A percentile compares a stretch with the other conserved stretches of the same genome.
phyloP scores from a whole-genome alignment of 495 filamentous ascomycete genomes.

The Opeltia flavorubescens region DNA sequence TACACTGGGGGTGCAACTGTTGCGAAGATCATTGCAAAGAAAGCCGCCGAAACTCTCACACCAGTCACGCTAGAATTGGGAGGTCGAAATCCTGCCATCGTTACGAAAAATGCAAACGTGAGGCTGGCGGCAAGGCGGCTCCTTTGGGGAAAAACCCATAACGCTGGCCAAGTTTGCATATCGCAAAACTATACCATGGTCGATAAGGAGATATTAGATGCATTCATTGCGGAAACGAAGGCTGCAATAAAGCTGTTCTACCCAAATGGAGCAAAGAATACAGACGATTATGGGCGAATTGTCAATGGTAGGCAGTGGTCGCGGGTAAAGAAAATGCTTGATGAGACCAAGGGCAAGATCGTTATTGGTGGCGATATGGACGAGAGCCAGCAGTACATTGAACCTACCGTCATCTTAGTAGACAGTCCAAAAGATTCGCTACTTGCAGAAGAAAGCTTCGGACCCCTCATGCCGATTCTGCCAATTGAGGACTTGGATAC shows the following conservation, averaged over 20 bases:
- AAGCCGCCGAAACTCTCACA: conserved; percentile 82
- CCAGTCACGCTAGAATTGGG: conserved; percentile 83
- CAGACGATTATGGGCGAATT: conserved; percentile 62
- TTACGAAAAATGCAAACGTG: conserved; percentile 69
- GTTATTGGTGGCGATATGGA: conserved; percentile 73
- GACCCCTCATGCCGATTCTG: conserved; percentile 70
- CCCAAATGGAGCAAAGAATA: conserved; percentile 63
- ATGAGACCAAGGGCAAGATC: conserved; percentile 69
- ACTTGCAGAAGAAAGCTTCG: conserved; percentile 73
- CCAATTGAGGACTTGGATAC: conserved; percentile 64
- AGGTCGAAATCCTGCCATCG: conserved; percentile 78
- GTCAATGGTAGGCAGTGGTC: conserved; percentile 64
- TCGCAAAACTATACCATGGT: conserved; percentile 80
- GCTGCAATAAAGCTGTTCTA: conserved; percentile 63
- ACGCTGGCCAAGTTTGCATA: conserved; percentile 81
- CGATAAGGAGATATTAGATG: conserved; percentile 53
- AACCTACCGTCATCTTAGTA: conserved; percentile 72
- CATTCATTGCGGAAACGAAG: conserved; percentile 64
- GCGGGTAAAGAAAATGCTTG: conserved; percentile 79
- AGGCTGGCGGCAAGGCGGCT: conserved; percentile 70
- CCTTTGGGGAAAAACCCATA: conserved; percentile 73
- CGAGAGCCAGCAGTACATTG: conserved; percentile 64
- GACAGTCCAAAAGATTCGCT: conserved; percentile 62
- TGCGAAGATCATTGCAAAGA: conserved; percentile 77
- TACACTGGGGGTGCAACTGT: conserved; percentile 74